A percentile compares a stretch with the other conserved stretches of the same genome.
Evolutionary conservation across 192 early-diverging fungal species (phyloP).

Genomic region (Spizellomyces punctatus): DNA sequence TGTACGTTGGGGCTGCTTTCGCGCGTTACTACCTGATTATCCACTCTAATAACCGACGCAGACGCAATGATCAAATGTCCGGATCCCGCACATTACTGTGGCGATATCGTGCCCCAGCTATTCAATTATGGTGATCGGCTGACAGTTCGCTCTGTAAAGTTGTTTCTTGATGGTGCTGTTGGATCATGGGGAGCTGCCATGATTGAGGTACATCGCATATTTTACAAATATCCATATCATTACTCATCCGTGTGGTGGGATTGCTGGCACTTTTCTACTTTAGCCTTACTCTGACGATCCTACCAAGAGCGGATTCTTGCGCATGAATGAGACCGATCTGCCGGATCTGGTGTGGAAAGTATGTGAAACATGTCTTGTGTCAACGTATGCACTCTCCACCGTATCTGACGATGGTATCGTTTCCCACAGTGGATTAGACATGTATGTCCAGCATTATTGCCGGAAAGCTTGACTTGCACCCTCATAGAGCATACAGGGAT

Average conservation of each 20-base stretch:
- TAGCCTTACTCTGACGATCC: conserved; percentile 9
- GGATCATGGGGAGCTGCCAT: conserved; percentile 60
- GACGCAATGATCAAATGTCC: conserved; percentile 37
- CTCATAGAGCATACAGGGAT: conserved; percentile 39
- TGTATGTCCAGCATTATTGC: conserved; percentile 8
- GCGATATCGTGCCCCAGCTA: conserved; percentile 4
- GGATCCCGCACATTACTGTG: conserved; percentile 23
- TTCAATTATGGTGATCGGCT: conserved; percentile 26
- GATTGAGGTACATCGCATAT: conserved; percentile 15
- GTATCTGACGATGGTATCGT: not conserved
- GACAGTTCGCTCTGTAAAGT: conserved; percentile 51
- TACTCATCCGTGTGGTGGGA: too few species aligned
- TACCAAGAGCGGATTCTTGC: not conserved
- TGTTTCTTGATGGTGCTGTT: conserved; percentile 61
- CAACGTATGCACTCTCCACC: too few species aligned
- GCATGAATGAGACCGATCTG: too few species aligned
- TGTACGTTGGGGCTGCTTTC: conserved; percentile 15
- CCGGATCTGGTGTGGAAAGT: too few species aligned
- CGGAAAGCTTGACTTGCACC: not conserved
- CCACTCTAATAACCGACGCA: not conserved
- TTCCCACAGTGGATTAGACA: conserved; percentile 9
- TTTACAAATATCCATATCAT: not conserved
- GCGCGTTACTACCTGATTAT: too few species aligned
- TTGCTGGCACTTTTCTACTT: not conserved
- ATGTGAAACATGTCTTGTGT: too few species aligned